Evolutionary conservation across 345 rosid genomes (phyloP).

Genomic region (Eucalyptus curtisii): DNA sequence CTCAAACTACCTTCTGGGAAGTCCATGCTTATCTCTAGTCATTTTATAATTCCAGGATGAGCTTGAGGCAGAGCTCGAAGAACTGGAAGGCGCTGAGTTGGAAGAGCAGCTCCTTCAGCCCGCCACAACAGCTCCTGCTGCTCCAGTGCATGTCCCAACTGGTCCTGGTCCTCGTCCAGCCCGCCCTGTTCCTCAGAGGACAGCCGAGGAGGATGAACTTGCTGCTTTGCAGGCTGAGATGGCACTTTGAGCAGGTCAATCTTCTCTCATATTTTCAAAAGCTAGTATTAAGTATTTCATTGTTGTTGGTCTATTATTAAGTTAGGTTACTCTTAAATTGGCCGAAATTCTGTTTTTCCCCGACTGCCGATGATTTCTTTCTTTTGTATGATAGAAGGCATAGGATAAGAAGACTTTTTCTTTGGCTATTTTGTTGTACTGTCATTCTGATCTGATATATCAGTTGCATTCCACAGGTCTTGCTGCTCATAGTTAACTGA

Average conservation of each 20-base stretch:
- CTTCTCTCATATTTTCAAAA: neutral
- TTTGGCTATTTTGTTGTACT: neutral
- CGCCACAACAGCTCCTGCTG: conserved; percentile 65
- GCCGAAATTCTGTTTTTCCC: neutral
- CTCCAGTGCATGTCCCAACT: conserved; percentile 57
- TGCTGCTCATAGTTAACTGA: neutral
- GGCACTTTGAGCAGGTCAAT: conserved; percentile 62
- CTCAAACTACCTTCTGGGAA: neutral
- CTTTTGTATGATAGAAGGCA: neutral
- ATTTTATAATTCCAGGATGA: conserved; percentile 48
- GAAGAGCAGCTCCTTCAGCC: conserved; percentile 96
- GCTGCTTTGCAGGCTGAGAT: conserved; percentile 96
- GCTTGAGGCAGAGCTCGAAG: conserved; percentile 89
- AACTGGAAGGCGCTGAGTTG: conserved; percentile 87
- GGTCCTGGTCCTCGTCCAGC: conserved; percentile 58
- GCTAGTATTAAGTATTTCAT: neutral
- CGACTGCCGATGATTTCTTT: neutral
- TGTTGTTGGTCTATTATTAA: neutral
- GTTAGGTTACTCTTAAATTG: neutral
- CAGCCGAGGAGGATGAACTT: conserved; percentile 91
- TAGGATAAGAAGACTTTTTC: neutral
- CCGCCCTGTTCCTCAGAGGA: conserved; percentile 56
- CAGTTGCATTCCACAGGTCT: neutral
- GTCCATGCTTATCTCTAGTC: neutral
- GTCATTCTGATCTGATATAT: neutral